A percentile compares a stretch with the other conserved stretches of the same genome.
These are phyloP conservation scores for Lentinula sp. DNA, from an alignment of 768 basidiomycete genomes.

Conservation along the genomic window DNA sequence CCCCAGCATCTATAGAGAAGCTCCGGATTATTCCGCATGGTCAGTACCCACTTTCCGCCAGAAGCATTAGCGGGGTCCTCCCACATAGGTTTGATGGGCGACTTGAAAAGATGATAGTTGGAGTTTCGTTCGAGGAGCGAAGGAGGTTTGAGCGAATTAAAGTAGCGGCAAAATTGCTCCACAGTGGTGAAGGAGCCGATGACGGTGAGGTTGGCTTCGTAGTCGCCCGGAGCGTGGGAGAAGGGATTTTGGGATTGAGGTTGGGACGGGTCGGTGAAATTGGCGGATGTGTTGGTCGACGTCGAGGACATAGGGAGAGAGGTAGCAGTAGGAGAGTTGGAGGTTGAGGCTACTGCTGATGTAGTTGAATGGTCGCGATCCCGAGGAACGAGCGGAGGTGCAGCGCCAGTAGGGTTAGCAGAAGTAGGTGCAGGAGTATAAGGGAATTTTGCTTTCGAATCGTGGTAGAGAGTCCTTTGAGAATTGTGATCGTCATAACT, in stretches of 20 bases:
- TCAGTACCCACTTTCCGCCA: constrained; percentile 94
- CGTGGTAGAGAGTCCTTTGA: constrained; percentile 84
- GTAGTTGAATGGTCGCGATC: not conserved
- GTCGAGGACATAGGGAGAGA: constrained; percentile 1
- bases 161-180: constrained; percentile 85
- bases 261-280: constrained; percentile 19
- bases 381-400: not conserved
- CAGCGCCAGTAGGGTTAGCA: constrained; percentile 6
- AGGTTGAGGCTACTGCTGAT: constrained; percentile 8
- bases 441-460: constrained; percentile 71
- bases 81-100: constrained; percentile 96
- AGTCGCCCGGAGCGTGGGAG: constrained; percentile 50
- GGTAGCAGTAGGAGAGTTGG: constrained; percentile 11
- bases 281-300: too few relatives aligned
- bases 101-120: constrained; percentile 95
- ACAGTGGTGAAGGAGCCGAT: constrained; percentile 91
- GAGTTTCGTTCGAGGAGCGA: constrained; percentile 84
- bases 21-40: constrained; percentile 79
- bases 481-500: too few relatives aligned
- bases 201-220: constrained; percentile 81
- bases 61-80: constrained; percentile 89
- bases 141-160: constrained; percentile 92
- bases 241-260: constrained; percentile 14
- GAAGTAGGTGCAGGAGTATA: constrained; percentile 38
- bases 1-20: constrained; percentile 86